Percentiles rank a stretch among this genome's conserved stretches.
Evolutionary conservation across 257 asterid species (phyloP).

Genomic region (Eustoma russellianum): DNA sequence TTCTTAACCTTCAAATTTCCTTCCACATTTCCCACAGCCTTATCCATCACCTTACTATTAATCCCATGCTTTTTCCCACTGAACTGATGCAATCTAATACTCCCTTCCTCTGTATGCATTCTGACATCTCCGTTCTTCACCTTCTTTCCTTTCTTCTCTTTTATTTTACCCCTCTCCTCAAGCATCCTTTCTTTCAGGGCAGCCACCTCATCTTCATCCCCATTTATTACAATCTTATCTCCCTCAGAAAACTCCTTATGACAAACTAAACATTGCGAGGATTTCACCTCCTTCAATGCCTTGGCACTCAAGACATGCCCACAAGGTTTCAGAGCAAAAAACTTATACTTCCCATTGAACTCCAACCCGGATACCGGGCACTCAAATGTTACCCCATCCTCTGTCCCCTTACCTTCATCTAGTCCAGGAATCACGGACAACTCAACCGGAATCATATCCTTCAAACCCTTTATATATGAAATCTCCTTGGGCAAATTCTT

Average conservation of each 20-base stretch:
- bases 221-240: conserved; percentile 75
- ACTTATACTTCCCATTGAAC: conserved; percentile 70
- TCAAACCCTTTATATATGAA: conserved; percentile 77
- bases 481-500: conserved; percentile 77
- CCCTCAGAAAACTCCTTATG: conserved; percentile 56
- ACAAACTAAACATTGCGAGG: conserved; percentile 67
- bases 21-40: conserved; percentile 13
- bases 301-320: conserved; percentile 88
- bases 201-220: conserved; percentile 75
- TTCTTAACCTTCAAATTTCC: conserved; percentile 13
- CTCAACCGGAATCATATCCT: conserved; percentile 78
- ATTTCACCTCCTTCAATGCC: conserved; percentile 85
- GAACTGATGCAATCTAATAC: conserved; percentile 21
- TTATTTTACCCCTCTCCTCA: conserved; percentile 41
- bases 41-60: conserved; percentile 24
- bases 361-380: conserved; percentile 76
- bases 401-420: conserved; percentile 21
- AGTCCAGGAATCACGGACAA: conserved; percentile 40
- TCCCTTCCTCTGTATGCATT: conserved; percentile 17
- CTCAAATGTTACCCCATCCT: conserved; percentile 36
- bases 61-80: conserved; percentile 58
- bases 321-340: conserved; percentile 55
- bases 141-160: conserved; percentile 50
- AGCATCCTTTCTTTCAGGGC: conserved; percentile 61
- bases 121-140: conserved; percentile 23